Base-by-base conservation (phyloP, 2,329 filamentous ascomycete genomes). In the Diaporthe humulicola region DNA sequence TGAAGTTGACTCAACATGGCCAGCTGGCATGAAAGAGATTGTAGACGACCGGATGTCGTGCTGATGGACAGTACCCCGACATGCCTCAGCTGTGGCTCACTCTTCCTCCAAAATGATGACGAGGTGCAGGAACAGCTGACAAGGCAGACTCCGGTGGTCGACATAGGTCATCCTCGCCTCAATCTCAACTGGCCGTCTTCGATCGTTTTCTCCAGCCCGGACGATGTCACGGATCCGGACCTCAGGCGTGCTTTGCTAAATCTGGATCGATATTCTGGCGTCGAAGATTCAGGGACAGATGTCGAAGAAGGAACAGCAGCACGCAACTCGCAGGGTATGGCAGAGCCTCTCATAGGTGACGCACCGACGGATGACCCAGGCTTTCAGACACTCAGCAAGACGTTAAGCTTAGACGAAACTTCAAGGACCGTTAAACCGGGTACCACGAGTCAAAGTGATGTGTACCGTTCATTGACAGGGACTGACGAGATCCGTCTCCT, bases 121-220 rank as follows among this genome's bases (percentile, higher is more conserved):
- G 56, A 50, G 30, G 30, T 12, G 2, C 42, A n/a, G 22, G 28
- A 5, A n/a, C 19, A 52, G 8, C 5, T 67, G 19, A 2, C 7
- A 19, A 67, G 12, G 45, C 61, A 67, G 28, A 38, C 61, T 12
- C 6, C 42, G 30, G 22, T 4, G 19, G 30, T 25, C 3, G 40
- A 36, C 12, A 6, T 12, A 33, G 6, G 28, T 19, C 38, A 42
- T 4, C 15, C 42, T 30, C 3, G 45, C 22, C 61, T 67, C 42
- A 50, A 36, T 22, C 61, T 67, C 42, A 22, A 67, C 8, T 67
- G 61, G 61, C 61, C 61, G 8, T 67, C 61, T 8, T 67, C 61
- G 15, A 50, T 66, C 22, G 50, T 42, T 6, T 66, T 66, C 8
- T 66, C 30, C 22, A n/a, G 19, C 1, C 30, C 42, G 7, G 61